Base-by-base conservation (phyloP, 495 filamentous ascomycete species). In the Astrothelium macrocarpum region DNA sequence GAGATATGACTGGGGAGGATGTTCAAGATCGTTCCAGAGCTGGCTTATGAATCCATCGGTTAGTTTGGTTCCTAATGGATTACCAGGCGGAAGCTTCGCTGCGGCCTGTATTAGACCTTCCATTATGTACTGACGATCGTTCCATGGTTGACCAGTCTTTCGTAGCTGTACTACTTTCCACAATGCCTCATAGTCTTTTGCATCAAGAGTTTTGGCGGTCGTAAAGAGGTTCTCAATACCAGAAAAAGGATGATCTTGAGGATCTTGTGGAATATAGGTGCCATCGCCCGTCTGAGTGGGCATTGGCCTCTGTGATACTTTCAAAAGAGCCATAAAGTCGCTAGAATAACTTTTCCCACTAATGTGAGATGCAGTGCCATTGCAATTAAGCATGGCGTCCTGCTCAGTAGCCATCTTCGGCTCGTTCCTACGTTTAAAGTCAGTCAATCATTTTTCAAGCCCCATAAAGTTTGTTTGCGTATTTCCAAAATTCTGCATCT, bases 11-110 rank as follows among this genome's bases (percentile, higher is more conserved):
- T 80, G 69, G 10, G 87, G 87, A 16, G 87, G 87, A 69, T 90
- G 87, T 65, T 87, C 76, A 42, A 90, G 73, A 59, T 86, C 87
- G 65, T 81, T 78, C 87, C 87, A 90, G 7, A 90, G 75, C 28
- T 81, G 76, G 34, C 79, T 80, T 42, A 90, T 77, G 64, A 90
- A 83, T 10, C 75, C 71, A 66, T 84, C 78, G 36, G 84, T 89
- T 45, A 90, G 67, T 5, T 78, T 73, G 32, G 71, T 78, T 18
- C 81, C 74, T 46, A 78, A 73, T 79, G 2, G 87, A 73, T 62
- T 75, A 71, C 56, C 76, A 63, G 61, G 78, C 76, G 49, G 49
- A 28, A 65, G 78, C 71, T 73, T 75, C 59, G 62, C 60, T 61
- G 67, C 60, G 60, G 59, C 59, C 31, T 67, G 67, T 23, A 85